Conservation (phyloP, 1,284 basidiomycete species). For the Golubevia sp. region DNA sequence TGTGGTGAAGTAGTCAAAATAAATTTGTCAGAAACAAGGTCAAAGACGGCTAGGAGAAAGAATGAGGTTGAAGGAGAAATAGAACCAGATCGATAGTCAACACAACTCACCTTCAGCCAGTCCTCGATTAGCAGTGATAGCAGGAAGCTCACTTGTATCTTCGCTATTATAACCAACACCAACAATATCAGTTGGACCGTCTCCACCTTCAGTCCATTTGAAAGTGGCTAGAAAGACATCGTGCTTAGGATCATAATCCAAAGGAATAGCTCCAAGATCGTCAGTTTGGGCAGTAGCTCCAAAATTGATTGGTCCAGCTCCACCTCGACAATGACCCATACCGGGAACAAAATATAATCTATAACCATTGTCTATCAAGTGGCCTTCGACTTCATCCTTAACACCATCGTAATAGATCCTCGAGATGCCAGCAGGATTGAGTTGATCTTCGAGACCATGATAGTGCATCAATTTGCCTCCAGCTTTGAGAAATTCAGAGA, state of each 20-base stretch:
- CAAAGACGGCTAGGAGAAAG: too few species aligned
- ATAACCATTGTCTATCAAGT: constrained; percentile 14
- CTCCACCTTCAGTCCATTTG: constrained; percentile 28
- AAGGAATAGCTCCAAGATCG: constrained; percentile 16
- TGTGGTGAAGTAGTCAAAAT: too few species aligned
- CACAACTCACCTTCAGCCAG: constrained; percentile 11
- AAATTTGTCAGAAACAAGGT: too few species aligned
- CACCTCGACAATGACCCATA: constrained; percentile 34
- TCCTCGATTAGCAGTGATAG: background rate
- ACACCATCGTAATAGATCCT: constrained; percentile 26
- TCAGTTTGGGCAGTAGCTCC: constrained; percentile 26
- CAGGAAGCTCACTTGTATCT: background rate
- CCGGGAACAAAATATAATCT: constrained; percentile 28
- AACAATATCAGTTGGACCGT: constrained; percentile 13
- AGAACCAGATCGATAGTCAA: too few species aligned
- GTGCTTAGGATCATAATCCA: constrained; percentile 20
- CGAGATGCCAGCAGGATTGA: constrained; percentile 18
- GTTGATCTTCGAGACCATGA: constrained; percentile 28
- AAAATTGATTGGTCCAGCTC: constrained; percentile 29
- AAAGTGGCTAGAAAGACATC: constrained; percentile 28
- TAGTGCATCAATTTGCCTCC: constrained; percentile 36
- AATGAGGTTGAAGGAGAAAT: too few species aligned
- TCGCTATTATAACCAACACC: constrained; percentile 27
- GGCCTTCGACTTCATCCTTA: constrained; percentile 3
- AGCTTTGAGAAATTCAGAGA: constrained; percentile 15